Evolutionary conservation across 2,329 filamentous ascomycete species (phyloP), one percentile per base, ranked within the genome.

Genomic region (Cucurbitaria berberidis): DNA sequence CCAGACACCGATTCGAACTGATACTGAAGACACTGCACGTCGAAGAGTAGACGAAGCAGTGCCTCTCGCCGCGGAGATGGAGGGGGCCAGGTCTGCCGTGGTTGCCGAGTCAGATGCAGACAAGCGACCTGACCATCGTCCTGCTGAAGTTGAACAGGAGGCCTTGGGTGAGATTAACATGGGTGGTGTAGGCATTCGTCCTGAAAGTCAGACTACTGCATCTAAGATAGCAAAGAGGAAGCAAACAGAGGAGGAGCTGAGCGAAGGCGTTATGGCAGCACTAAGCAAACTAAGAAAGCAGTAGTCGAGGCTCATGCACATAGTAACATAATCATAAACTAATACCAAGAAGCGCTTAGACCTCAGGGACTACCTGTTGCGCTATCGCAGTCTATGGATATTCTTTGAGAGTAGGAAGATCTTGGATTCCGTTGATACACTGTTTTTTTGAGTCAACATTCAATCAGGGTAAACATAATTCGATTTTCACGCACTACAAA

Each of bases 211-310:
- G 18, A 48, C 49, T 35, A 40, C 40, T 29, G 43, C 57, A 29
- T 9, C 57, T n/a, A 57, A 54, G 18, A 38, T 60, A 39, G 57
- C 61, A 45, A 77, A 76, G 61, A 66, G 74, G 29, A 77, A 77
- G 57, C 64, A 67, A 22, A 66, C 53, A 40, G 73, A 79, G 13
- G 77, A 80, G 43, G 74, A 76, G n/a, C 65, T 86, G 55, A 82
- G 78, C 60, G 83, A 85, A 43, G 84, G 84, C 9, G 80, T 87
- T 45, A 80, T 82, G 75, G 82, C 83, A 26, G 85, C 84, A 5
- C 67, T 87, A 45, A 81, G 79, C 42, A 86, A 81, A 60, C 68
- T 87, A 43, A 76, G 85, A 54, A 66, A 76, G 45, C 66, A 72
- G 42, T 73, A 51, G 30, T 43, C 35, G 13, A 3, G 5, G 9